These are phyloP conservation scores for Ichthyophthirius multifiliis DNA, from an alignment of 169 alveolate genomes.

Conservation along the genomic window DNA sequence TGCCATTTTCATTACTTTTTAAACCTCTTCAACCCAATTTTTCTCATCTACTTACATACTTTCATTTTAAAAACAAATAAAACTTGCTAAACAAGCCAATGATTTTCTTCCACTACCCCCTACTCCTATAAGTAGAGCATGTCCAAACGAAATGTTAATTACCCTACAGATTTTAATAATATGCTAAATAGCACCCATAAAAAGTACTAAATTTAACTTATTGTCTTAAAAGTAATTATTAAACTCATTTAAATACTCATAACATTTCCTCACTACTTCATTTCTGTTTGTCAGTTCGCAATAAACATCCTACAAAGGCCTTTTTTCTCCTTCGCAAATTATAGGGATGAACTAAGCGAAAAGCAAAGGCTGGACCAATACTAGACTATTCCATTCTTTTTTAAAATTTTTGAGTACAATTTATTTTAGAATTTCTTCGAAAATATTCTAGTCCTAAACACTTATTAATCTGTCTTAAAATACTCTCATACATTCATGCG, in stretches of 20 bases:
- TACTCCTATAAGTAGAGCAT: conserved; percentile 87
- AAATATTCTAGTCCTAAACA: conserved; percentile 70
- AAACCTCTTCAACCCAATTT: conserved; percentile 81
- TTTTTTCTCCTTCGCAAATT: conserved; percentile 76
- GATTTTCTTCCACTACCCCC: conserved; percentile 90
- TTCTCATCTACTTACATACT: conserved; percentile 61
- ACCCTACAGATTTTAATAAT: conserved; percentile 80
- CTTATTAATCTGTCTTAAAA: conserved; percentile 86
- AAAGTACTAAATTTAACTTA: conserved; percentile 88
- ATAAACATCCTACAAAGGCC: conserved; percentile 73
- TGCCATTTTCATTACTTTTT: conserved; percentile 68
- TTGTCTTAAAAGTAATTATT: conserved; percentile 79
- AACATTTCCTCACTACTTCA: conserved; percentile 54
- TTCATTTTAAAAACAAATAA: conserved; percentile 70
- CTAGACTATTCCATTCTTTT: conserved; percentile 75
- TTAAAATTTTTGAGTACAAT: conserved; percentile 67
- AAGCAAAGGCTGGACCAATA: conserved; percentile 75
- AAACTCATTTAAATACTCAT: conserved; percentile 70
- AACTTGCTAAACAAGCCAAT: conserved; percentile 77
- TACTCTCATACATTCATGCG: conserved; percentile 87
- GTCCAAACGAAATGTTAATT: conserved; percentile 81
- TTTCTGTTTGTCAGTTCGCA: conserved; percentile 80
- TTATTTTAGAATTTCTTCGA: conserved; percentile 67
- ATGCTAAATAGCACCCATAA: conserved; percentile 73
- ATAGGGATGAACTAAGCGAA: conserved; percentile 83